Conservation (phyloP, 2,329 filamentous ascomycete genomes). For the Calonectria honghensis region DNA sequence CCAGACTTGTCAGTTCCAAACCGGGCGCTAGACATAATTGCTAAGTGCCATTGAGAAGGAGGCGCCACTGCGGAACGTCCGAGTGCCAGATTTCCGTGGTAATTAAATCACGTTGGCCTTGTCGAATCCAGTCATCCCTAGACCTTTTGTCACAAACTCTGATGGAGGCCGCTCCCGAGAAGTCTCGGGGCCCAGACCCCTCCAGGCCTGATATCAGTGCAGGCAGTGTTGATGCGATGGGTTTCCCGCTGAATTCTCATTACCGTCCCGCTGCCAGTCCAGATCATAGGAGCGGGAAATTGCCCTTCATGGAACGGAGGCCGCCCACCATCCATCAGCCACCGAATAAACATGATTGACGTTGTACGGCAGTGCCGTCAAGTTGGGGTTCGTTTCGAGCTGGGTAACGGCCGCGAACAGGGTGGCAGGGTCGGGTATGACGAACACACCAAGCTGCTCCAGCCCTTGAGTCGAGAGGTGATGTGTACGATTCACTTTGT, state of each 20-base stretch:
- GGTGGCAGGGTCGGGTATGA: slow-evolving; percentile 21
- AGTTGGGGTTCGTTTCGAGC: slow-evolving; percentile 19
- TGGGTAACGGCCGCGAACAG: slow-evolving; percentile 19
- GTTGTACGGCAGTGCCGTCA: slow-evolving; percentile 6
- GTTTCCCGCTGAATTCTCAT: not conserved
- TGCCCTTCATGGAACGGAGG: slow-evolving; percentile 13
- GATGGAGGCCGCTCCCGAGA: slow-evolving; percentile 17
- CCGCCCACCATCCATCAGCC: slow-evolving; percentile 14
- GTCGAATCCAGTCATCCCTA: not conserved
- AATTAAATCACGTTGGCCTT: not conserved
- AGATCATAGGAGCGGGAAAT: not conserved
- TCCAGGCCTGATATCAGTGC: not conserved
- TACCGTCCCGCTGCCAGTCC: not conserved
- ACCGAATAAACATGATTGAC: slow-evolving; percentile 24
- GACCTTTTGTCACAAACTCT: not conserved
- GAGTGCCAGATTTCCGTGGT: not conserved
- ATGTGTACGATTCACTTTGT: slow-evolving; percentile 27
- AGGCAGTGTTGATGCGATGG: not conserved
- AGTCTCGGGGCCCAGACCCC: slow-evolving; percentile 22
- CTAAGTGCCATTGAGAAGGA: slow-evolving; percentile 20
- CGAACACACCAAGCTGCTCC: slow-evolving; percentile 18
- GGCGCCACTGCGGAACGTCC: slow-evolving; percentile 20
- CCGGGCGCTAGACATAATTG: slow-evolving; percentile 38
- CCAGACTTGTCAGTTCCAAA: slow-evolving; percentile 11
- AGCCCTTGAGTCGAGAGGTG: slow-evolving; percentile 6